Evolutionary conservation across 2,329 filamentous ascomycete genomes (phyloP).

Genomic region (Fusarium proliferatum): DNA sequence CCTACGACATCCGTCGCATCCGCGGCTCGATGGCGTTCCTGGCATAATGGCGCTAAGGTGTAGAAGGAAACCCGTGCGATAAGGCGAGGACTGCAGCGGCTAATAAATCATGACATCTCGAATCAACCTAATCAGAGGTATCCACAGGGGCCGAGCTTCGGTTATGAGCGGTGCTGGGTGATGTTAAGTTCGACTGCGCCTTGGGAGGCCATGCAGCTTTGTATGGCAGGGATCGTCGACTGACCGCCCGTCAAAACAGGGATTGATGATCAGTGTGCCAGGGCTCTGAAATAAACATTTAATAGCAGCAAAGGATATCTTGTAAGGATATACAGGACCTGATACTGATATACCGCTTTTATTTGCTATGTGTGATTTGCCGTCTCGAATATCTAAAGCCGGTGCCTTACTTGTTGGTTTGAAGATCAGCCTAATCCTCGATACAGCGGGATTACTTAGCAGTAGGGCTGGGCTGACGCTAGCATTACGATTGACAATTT

Average conservation of each 20-base stretch:
- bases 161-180: neutral
- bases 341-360: too few relatives aligned
- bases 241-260: neutral
- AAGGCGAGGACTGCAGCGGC: neutral
- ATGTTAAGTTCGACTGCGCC: neutral
- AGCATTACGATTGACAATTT: neutral
- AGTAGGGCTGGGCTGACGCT: neutral
- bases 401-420: too few relatives aligned
- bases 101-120: neutral
- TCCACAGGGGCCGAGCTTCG: neutral
- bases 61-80: neutral
- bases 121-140: neutral
- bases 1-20: conserved; percentile 29
- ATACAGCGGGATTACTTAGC: too few relatives aligned
- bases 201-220: neutral
- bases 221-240: neutral
- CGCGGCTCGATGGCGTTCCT: conserved; percentile 28
- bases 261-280: neutral
- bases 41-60: conserved; percentile 7
- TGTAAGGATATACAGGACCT: rapidly evolving
- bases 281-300: neutral
- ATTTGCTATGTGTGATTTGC: neutral
- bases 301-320: neutral
- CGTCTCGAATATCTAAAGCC: neutral
- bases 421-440: neutral